Conservation (phyloP, 2,329 filamentous ascomycete species). For the Calonectria pteridis region DNA sequence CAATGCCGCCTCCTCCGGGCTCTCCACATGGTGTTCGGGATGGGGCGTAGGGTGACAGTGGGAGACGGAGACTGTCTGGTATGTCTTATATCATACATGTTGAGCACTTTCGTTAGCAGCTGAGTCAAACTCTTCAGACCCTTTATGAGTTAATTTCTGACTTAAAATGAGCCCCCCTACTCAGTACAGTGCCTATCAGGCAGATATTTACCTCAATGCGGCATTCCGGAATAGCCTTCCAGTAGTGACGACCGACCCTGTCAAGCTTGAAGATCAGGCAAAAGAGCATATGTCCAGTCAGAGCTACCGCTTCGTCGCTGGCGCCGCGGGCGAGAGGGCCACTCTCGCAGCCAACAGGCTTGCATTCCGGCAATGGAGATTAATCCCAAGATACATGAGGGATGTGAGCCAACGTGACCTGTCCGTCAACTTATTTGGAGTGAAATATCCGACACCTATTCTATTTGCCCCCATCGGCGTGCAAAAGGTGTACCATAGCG, state of each 20-base stretch:
- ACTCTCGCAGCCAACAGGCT: slow-evolving; percentile 72
- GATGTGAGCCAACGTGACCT: slow-evolving; percentile 60
- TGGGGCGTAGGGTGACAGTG: no score
- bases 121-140: no score
- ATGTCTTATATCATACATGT: no score
- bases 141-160: no score
- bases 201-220: not conserved
- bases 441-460: slow-evolving; percentile 57
- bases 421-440: slow-evolving; percentile 65
- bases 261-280: not conserved
- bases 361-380: slow-evolving; percentile 66
- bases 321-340: slow-evolving; percentile 71
- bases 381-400: slow-evolving; percentile 65
- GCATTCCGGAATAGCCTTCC: not conserved
- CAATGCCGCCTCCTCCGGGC: no score
- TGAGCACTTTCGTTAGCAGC: no score
- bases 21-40: no score
- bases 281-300: not conserved
- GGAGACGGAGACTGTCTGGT: no score
- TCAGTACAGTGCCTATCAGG: not conserved
- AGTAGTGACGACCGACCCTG: not conserved
- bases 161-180: not conserved
- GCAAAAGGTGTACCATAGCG: slow-evolving; percentile 74
- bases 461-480: slow-evolving; percentile 78
- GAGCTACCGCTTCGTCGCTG: slow-evolving; percentile 37